Evolutionary conservation across 2,329 filamentous ascomycete genomes (phyloP).

Genomic region (Trichoderma gracile): DNA sequence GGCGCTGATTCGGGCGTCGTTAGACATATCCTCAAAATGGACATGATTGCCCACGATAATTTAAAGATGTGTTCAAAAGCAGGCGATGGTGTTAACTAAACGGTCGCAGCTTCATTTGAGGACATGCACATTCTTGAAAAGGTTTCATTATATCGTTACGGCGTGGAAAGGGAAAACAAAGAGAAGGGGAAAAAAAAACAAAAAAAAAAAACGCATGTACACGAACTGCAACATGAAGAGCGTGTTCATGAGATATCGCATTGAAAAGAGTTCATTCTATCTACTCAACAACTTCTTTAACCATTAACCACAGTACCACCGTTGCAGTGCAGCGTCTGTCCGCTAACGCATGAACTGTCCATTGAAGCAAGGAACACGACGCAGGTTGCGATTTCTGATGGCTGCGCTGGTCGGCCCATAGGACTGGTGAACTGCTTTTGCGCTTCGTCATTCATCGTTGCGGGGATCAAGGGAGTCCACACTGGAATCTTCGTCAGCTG

Average conservation of each 20-base stretch:
- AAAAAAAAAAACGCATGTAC: too few relatives aligned
- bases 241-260: too few relatives aligned
- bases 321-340: constrained; percentile 63
- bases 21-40: not conserved
- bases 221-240: not conserved
- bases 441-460: constrained; percentile 69
- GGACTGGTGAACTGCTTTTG: constrained; percentile 72
- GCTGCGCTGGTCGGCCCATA: constrained; percentile 76
- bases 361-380: constrained; percentile 77
- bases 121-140: too few relatives aligned
- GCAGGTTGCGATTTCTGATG: constrained; percentile 77
- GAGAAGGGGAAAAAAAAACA: too few relatives aligned
- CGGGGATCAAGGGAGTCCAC: constrained; percentile 73
- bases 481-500: constrained; percentile 42
- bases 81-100: too few relatives aligned
- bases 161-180: too few relatives aligned
- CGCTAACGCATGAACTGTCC: constrained; percentile 73
- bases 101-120: too few relatives aligned
- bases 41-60: not conserved
- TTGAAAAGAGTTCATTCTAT: too few relatives aligned
- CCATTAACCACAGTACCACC: constrained; percentile 53
- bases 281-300: constrained; percentile 30
- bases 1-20: not conserved
- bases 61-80: too few relatives aligned
- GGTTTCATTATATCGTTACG: too few relatives aligned